Base-by-base conservation (phyloP, 2,329 filamentous ascomycete genomes). In the Scopulariopsis brevicaulis region DNA sequence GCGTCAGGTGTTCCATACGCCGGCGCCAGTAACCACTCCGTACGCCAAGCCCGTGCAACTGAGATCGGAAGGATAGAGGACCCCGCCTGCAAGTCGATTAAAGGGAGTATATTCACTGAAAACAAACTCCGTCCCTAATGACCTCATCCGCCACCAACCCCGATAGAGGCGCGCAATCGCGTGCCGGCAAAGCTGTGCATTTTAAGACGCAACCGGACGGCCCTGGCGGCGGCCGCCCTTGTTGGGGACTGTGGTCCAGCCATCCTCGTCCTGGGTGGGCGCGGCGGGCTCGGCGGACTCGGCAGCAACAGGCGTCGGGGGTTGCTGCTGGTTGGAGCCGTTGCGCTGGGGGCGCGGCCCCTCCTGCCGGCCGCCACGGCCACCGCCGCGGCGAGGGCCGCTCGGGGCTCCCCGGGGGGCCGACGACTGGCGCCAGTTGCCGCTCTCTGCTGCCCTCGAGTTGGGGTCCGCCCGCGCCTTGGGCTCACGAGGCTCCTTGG, bases 211-310 rank as follows among this genome's bases (percentile, higher is more conserved):
- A 32, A 57, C 32, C 40, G 57, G 43, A 51, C 57, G 57, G 18
- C 54, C 54, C 40, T 53, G 60, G 34, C 63, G 61, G 37, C 63
- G 63, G 58, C 58, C 51, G 58, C 60, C 62, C 54, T 59, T 46
- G 15, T 46, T 61, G 56, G 70, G 51, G 57, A 84, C 83, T 28
- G 80, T 86, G 62, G 81, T 84, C 83, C 83, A 86, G 63, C 83
- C 83, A 67, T 86, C 83, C 43, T 82, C 82, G 53, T 82, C 79
- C 55, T 74, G 69, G 46, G 73, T 69, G 55, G 73, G 71, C 40
- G 72, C 63, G 37, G 64, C 59, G 57, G 67, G 63, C 43, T 64
- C 68, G 43, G 64, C 68, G 34, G 28, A 8, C 28, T 32, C 28
- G 28, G 63, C 65, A 51, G 68, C 65, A 52, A 68, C 65, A 14